Conservation (phyloP, 108 stramenopile species). For the Nitzschia inconspicua region DNA sequence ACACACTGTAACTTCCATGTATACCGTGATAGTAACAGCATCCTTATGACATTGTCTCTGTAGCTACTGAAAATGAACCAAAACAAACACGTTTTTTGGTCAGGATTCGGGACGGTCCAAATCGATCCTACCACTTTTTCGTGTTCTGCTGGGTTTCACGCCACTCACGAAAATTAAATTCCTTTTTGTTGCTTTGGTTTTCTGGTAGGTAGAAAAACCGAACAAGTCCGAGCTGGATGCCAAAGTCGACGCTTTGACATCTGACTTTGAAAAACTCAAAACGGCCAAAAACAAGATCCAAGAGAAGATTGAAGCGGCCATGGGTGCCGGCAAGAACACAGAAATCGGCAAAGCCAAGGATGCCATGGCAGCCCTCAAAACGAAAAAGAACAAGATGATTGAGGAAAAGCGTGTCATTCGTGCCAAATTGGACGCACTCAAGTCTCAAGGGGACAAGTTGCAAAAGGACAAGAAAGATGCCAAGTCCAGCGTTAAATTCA, state of each 20-base stretch:
- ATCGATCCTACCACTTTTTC: neutral
- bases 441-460: slow-evolving; percentile 55
- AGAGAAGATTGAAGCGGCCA: slow-evolving; percentile 54
- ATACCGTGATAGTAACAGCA: no score
- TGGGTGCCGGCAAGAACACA: slow-evolving; percentile 41
- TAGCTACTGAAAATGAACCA: no score
- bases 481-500: slow-evolving; percentile 67
- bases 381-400: slow-evolving; percentile 69
- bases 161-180: neutral
- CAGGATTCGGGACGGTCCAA: no score
- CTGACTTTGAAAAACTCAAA: slow-evolving; percentile 57
- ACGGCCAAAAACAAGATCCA: slow-evolving; percentile 50
- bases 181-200: neutral
- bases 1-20: no score
- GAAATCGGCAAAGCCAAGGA: slow-evolving; percentile 49
- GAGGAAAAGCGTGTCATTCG: slow-evolving; percentile 76
- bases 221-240: slow-evolving; percentile 68
- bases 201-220: slow-evolving; percentile 65
- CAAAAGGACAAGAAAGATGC: slow-evolving; percentile 63
- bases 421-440: slow-evolving; percentile 65
- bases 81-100: no score
- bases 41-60: no score
- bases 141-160: neutral
- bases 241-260: slow-evolving; percentile 54
- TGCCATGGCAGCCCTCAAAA: slow-evolving; percentile 49